Evolutionary conservation across 176 grass and related monocot species (phyloP).

Genomic region (Carex myosuroides): DNA sequence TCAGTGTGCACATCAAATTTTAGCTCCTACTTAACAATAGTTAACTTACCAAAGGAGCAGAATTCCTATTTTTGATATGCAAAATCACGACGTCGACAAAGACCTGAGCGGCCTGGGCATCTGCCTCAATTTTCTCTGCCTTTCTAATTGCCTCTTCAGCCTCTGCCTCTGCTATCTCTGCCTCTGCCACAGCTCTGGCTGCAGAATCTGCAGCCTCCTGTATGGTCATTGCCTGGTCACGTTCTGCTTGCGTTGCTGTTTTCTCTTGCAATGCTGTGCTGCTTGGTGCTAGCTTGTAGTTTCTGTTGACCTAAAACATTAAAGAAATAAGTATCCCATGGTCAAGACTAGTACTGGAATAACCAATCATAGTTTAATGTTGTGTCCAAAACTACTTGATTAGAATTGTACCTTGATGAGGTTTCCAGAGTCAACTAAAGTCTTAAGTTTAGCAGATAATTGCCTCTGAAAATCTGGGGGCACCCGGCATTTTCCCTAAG

Average conservation of each 20-base stretch:
- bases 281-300: constrained; percentile 67
- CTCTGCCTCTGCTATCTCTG: constrained; percentile 59
- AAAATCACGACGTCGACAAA: constrained; percentile 59
- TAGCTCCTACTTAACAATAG: neutral
- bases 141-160: constrained; percentile 71
- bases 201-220: constrained; percentile 74
- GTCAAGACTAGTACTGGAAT: neutral
- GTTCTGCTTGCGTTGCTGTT: constrained; percentile 46
- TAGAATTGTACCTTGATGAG: constrained; percentile 53
- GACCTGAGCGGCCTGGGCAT: constrained; percentile 56
- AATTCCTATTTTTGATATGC: constrained; percentile 54
- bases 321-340: neutral
- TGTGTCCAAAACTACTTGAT: neutral
- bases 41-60: constrained; percentile 35
- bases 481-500: constrained; percentile 58
- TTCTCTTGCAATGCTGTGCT: constrained; percentile 26
- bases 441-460: constrained; percentile 66
- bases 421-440: constrained; percentile 49
- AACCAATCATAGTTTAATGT: neutral
- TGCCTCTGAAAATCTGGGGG: constrained; percentile 66
- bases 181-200: constrained; percentile 80
- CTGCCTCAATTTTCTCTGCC: constrained; percentile 63
- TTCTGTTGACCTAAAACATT: constrained; percentile 52
- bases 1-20: neutral
- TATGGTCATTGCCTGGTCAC: constrained; percentile 42